Conservation (phyloP, 225 moss, liverwort and hornwort genomes). For the Neckera pumila region DNA sequence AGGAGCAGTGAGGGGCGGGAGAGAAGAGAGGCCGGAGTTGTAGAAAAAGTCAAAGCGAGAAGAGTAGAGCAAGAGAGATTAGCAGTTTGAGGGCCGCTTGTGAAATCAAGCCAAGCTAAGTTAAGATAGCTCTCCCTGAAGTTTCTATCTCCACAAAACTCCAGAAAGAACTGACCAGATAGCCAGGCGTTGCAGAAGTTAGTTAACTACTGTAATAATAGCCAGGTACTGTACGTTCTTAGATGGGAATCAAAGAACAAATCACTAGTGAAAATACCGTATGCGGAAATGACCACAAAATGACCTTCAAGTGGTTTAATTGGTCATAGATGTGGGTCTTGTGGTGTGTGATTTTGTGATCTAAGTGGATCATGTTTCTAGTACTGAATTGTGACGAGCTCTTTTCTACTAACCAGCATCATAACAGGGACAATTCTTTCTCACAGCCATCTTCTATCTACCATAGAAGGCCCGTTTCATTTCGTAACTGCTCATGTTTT, state of each 20-base stretch:
- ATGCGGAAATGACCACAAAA: not conserved
- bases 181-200: not conserved
- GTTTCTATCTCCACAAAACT: not conserved
- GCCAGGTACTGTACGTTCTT: not conserved
- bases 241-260: not conserved
- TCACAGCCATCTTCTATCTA: no score
- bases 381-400: not conserved
- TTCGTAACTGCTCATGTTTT: not conserved
- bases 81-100: not conserved
- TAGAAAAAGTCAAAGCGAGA: not conserved
- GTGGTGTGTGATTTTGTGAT: not conserved
- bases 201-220: not conserved
- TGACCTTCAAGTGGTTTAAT: not conserved
- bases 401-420: not conserved
- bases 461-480: not conserved
- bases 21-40: not conserved
- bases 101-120: not conserved
- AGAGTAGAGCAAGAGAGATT: not conserved
- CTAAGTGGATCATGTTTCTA: not conserved
- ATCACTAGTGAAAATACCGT: not conserved
- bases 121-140: not conserved
- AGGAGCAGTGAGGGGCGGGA: not conserved
- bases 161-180: not conserved
- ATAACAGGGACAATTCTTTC: not conserved
- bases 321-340: no score